phyloP scores from a whole-genome alignment of 2,329 filamentous ascomycete species.

The Pseudopithomyces chartarum region DNA sequence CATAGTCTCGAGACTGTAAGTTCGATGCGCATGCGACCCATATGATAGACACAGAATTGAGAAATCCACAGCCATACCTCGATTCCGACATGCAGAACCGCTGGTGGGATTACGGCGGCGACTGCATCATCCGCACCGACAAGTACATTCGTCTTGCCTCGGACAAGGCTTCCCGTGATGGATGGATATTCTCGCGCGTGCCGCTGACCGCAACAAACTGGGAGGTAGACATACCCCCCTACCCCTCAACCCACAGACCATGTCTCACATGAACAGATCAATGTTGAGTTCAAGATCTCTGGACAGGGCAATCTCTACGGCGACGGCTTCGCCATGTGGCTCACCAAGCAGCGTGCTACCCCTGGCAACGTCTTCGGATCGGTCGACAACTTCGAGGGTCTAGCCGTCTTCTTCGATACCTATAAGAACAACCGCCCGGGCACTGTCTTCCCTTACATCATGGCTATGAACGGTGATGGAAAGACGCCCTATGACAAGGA shows the following conservation, averaged over 20 bases:
- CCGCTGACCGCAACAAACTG: constrained; percentile 97
- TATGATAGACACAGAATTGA: constrained; percentile 15
- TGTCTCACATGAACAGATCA: constrained; percentile 62
- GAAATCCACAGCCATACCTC: constrained; percentile 75
- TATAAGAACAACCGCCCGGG: constrained; percentile 99
- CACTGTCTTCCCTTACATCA: constrained; percentile 94
- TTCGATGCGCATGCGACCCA: constrained; percentile 25
- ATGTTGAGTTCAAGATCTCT: constrained; percentile 92
- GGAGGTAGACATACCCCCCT: constrained; percentile 62
- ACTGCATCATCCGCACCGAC: constrained; percentile 79
- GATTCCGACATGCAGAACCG: constrained; percentile 98
- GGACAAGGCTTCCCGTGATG: constrained; percentile 86
- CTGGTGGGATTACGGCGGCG: constrained; percentile 99
- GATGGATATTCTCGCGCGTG: constrained; percentile 92
- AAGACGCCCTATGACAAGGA: constrained; percentile 87
- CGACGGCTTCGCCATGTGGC: constrained; percentile 97
- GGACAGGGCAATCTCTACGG: constrained; percentile 89
- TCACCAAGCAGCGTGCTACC: constrained; percentile 88
- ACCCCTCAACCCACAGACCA: neutral
- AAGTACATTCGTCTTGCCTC: constrained; percentile 90
- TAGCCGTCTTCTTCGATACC: constrained; percentile 95
- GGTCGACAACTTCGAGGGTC: constrained; percentile 85
- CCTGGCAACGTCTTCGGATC: constrained; percentile 86
- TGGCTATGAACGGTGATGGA: constrained; percentile 97
- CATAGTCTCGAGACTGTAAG: constrained; percentile 81